Evolutionary conservation across 495 filamentous ascomycete species (phyloP).

Genomic region (Annulohypoxylon stygium): DNA sequence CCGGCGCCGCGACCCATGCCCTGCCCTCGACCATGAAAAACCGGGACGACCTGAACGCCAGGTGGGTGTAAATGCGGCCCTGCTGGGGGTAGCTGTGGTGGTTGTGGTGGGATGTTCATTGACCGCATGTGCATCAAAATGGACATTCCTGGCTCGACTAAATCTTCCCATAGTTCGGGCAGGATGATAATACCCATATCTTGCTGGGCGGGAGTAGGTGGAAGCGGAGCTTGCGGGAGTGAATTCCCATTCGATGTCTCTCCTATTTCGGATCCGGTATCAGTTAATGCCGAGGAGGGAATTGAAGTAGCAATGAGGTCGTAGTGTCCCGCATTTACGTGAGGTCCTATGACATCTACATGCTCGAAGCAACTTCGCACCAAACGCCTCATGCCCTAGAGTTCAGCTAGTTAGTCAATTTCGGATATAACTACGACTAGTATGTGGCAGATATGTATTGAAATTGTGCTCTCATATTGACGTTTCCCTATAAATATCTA

Average conservation of each 20-base stretch:
- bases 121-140: conserved; percentile 96
- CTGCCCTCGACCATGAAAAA: conserved; percentile 14
- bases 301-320: conserved; percentile 60
- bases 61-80: conserved; percentile 2
- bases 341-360: conserved; percentile 61
- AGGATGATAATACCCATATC: conserved; percentile 60
- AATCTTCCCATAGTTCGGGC: conserved; percentile 65
- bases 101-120: conserved; percentile 47
- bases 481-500: neutral
- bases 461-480: neutral
- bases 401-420: neutral
- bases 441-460: neutral
- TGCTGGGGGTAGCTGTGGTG: conserved; percentile 21
- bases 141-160: conserved; percentile 71
- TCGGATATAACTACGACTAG: neutral
- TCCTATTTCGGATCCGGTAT: conserved; percentile 18
- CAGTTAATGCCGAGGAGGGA: conserved; percentile 29
- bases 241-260: neutral
- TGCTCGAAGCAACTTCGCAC: conserved; percentile 63
- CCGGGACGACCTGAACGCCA: neutral
- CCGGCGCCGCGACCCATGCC: conserved; percentile 32
- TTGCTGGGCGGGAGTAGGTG: conserved; percentile 20
- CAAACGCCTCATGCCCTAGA: conserved; percentile 67
- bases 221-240: conserved; percentile 23
- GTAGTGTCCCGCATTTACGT: conserved; percentile 63